Evolutionary conservation across 73 alveolate genomes (phyloP).

Genomic region (Tetrahymena borealis): DNA sequence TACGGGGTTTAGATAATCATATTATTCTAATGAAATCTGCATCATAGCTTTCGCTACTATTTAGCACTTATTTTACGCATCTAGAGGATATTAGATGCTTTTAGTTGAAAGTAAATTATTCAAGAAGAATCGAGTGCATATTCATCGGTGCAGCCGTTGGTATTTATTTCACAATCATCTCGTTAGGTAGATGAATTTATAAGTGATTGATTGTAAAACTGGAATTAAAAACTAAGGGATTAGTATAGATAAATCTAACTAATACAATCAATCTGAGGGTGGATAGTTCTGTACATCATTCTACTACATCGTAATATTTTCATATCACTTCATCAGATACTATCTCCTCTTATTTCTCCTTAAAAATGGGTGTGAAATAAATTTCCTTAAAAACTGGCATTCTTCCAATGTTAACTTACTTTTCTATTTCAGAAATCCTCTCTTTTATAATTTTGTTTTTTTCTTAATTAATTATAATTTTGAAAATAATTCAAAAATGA

Average conservation of each 20-base stretch:
- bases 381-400: not conserved
- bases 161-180: not conserved
- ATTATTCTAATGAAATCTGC: not conserved
- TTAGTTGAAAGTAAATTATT: not conserved
- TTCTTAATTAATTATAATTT: not conserved
- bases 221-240: not conserved
- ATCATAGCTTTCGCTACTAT: not conserved
- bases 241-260: not conserved
- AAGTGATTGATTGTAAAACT: not conserved
- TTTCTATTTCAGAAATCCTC: not conserved
- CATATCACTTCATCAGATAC: not conserved
- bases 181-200: not conserved
- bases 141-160: not conserved
- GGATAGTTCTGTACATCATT: not conserved
- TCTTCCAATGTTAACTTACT: not conserved
- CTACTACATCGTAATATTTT: not conserved
- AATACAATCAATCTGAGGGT: not conserved
- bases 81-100: not conserved
- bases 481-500: too few relatives aligned
- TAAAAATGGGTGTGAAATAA: not conserved
- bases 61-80: not conserved
- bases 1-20: not conserved
- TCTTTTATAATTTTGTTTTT: not conserved
- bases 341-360: not conserved
- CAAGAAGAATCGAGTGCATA: not conserved